phyloP scores from a whole-genome alignment of 176 grass and related monocot genomes.

The Aegilops speltoides region DNA sequence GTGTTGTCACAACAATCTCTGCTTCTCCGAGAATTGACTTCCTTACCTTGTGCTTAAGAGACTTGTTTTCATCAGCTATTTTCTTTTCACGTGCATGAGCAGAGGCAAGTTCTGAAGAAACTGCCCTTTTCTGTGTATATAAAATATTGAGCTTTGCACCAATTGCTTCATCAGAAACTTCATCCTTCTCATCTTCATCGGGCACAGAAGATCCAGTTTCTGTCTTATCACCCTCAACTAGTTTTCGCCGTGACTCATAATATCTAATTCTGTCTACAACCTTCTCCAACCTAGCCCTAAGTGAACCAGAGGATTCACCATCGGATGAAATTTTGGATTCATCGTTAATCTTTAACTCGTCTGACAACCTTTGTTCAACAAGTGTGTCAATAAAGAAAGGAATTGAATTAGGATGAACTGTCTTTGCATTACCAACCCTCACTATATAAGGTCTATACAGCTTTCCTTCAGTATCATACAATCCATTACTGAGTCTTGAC shows the following conservation, averaged over 20 bases:
- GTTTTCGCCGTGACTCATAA: slow-evolving; percentile 80
- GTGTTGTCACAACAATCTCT: slow-evolving; percentile 91
- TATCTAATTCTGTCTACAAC: slow-evolving; percentile 81
- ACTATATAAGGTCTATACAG: slow-evolving; percentile 86
- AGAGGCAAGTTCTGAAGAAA: slow-evolving; percentile 72
- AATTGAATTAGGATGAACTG: slow-evolving; percentile 81
- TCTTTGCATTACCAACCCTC: slow-evolving; percentile 90
- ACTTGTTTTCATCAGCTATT: slow-evolving; percentile 73
- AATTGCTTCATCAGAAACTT: slow-evolving; percentile 77
- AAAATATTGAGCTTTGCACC: slow-evolving; percentile 77
- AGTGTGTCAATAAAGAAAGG: slow-evolving; percentile 94
- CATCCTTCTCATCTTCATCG: slow-evolving; percentile 44
- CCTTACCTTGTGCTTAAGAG: slow-evolving; percentile 78
- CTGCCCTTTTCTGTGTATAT: slow-evolving; percentile 80
- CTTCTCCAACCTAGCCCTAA: slow-evolving; percentile 87
- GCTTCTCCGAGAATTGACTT: slow-evolving; percentile 92
- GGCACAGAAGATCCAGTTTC: slow-evolving; percentile 34
- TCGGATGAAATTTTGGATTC: slow-evolving; percentile 48
- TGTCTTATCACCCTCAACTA: slow-evolving; percentile 48
- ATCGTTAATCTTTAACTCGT: slow-evolving; percentile 56
- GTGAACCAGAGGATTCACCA: slow-evolving; percentile 62
- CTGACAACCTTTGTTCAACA: slow-evolving; percentile 77
- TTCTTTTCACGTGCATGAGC: slow-evolving; percentile 83
- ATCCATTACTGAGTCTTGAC: slow-evolving; percentile 81
- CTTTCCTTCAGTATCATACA: slow-evolving; percentile 71